Conservation (phyloP, 2,329 filamentous ascomycete genomes). For the Talaromyces sp. region DNA sequence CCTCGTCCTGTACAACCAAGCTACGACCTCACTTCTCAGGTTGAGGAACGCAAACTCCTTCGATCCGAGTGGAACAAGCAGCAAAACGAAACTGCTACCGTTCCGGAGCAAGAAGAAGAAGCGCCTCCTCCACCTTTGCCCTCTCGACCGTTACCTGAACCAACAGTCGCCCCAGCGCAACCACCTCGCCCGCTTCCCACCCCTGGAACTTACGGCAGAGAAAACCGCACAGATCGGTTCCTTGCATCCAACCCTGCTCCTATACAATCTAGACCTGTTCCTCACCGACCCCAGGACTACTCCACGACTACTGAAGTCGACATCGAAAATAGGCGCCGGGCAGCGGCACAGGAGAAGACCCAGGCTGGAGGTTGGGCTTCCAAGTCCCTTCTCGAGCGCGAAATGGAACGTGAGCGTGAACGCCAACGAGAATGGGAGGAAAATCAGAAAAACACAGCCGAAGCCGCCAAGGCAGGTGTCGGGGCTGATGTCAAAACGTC, state of each 20-base stretch:
- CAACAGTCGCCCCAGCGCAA: slow-evolving; percentile 8
- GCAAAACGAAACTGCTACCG: slow-evolving; percentile 22
- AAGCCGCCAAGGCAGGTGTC: slow-evolving; percentile 38
- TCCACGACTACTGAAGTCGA: slow-evolving; percentile 53
- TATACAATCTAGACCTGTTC: slow-evolving; percentile 28
- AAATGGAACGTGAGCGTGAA: slow-evolving; percentile 64
- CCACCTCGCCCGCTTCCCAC: slow-evolving; percentile 43
- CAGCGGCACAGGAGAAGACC: slow-evolving; percentile 53
- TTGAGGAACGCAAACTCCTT: slow-evolving; percentile 57
- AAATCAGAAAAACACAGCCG: slow-evolving; percentile 48
- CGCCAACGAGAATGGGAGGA: slow-evolving; percentile 63
- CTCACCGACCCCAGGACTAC: slow-evolving; percentile 42
- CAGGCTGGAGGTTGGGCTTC: slow-evolving; percentile 57
- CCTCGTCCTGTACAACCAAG: slow-evolving; percentile 38
- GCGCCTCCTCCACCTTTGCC: slow-evolving; percentile 19
- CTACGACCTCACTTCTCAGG: slow-evolving; percentile 54
- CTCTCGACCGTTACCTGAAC: slow-evolving; percentile 20
- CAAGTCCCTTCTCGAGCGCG: slow-evolving; percentile 60
- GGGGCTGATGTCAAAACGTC: slow-evolving; percentile 43
- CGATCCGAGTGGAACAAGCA: slow-evolving; percentile 52
- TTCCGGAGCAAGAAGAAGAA: slow-evolving; percentile 8
- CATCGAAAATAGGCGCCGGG: slow-evolving; percentile 51
- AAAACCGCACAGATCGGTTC: slow-evolving; percentile 52
- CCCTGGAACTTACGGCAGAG: slow-evolving; percentile 31
- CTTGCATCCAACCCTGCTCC: slow-evolving; percentile 53